Evolutionary conservation across 1,284 basidiomycete species (phyloP).

Genomic region (Leccinum glutinopallens): DNA sequence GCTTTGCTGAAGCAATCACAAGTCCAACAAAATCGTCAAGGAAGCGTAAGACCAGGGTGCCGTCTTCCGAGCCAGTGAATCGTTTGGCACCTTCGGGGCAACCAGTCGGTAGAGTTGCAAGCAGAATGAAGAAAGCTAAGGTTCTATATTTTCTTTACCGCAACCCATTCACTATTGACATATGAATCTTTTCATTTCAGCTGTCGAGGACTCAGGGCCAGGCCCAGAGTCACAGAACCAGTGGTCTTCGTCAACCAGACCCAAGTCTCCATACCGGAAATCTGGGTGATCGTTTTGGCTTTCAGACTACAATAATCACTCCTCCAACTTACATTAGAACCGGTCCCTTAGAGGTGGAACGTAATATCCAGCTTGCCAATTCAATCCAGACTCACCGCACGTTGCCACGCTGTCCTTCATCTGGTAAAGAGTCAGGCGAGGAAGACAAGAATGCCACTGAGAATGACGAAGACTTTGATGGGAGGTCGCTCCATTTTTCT

Average conservation of each 20-base stretch:
- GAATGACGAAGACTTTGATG: neutral
- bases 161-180: neutral
- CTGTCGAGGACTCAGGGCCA: neutral
- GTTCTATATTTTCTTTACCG: neutral
- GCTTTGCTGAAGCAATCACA: neutral
- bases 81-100: neutral
- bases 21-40: neutral
- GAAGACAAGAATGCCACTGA: neutral
- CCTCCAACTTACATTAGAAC: neutral
- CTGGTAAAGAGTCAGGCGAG: neutral
- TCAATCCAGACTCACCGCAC: neutral
- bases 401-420: neutral
- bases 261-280: neutral
- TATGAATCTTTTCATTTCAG: neutral
- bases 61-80: neutral
- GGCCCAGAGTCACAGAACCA: neutral
- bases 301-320: neutral
- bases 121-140: neutral
- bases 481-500: neutral
- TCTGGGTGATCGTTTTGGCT: neutral
- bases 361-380: neutral
- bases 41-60: neutral
- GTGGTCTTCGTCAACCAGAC: neutral
- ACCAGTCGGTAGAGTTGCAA: neutral
- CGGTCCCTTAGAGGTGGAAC: neutral